Evolutionary conservation across 2,329 filamentous ascomycete genomes (phyloP), one percentile per base, ranked within the genome.

Genomic region (Cladorrhinum sp.): DNA sequence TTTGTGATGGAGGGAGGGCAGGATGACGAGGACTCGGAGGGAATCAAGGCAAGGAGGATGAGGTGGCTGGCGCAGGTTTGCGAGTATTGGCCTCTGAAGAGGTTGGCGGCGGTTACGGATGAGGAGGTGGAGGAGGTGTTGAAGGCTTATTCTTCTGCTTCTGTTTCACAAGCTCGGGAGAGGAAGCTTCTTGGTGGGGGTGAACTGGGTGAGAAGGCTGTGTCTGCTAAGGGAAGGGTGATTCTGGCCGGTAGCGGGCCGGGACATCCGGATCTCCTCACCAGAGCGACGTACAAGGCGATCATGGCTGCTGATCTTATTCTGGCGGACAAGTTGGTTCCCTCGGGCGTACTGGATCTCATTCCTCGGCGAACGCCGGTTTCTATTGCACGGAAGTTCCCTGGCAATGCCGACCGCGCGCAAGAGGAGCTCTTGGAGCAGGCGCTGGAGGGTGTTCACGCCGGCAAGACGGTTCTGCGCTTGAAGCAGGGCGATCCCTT

Each of bases 401-500:
- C 95, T 0, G 95, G 95, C 21, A 98, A 99, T 74, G 95, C 95
- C 46, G 95, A 99, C 68, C 86, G 86, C 50, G 95, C 95, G 0
- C 95, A 99, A 73, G 87, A 93, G 70, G 95, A 99, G 75, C 86
- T 99, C 3, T 83, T 96, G 2, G 82, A 87, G 57, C 82, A 91
- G 68, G 95, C 92, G 0, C 80, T 96, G 1, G 84, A 85, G 2
- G 92, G 86, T 1, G 80, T 81, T 16, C 72, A 70, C 4, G 75
- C 76, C 20, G 95, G 95, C 12, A 86, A 90, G 72, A 90, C 86
- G 1, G 95, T 99, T 0, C 81, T 99, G 33, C 85, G 95, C 2
- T 80, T 99, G 50, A 99, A 99, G 77, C 95, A 99, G 73, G 95
- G 95, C 51, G 95, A 99, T 70, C 95, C 95, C 0, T 99, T 96